phyloP scores from a whole-genome alignment of 768 basidiomycete species.

The Podaxis sp. region DNA sequence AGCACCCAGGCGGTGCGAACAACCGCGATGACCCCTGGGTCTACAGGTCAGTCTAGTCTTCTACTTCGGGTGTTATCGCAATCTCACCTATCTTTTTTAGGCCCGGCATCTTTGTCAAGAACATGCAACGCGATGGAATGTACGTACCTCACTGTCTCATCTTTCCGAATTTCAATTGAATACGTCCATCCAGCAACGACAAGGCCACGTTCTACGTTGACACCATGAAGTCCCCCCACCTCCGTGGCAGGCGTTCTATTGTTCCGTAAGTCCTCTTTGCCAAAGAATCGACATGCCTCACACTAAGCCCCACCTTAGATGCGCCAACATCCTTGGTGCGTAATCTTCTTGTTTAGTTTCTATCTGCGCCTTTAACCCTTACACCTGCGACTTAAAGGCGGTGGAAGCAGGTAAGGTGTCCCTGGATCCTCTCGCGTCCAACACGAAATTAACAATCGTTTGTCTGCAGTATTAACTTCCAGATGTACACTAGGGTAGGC shows the following conservation, averaged over 20 bases:
- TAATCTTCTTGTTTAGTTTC: neutral
- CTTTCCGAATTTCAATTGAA: neutral
- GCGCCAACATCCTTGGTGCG: slow-evolving; percentile 63
- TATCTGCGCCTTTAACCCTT: too few relatives aligned
- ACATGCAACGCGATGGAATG: slow-evolving; percentile 73
- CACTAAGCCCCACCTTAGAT: slow-evolving; percentile 34
- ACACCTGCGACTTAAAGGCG: slow-evolving; percentile 30
- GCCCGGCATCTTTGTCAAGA: slow-evolving; percentile 67
- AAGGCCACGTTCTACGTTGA: slow-evolving; percentile 75
- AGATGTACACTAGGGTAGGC: slow-evolving; percentile 68
- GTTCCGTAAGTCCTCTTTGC: slow-evolving; percentile 51
- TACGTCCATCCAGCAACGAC: slow-evolving; percentile 50
- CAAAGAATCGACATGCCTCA: neutral
- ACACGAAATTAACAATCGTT: neutral
- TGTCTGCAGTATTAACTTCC: slow-evolving; percentile 67
- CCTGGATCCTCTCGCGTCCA: neutral
- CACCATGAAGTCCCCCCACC: slow-evolving; percentile 51
- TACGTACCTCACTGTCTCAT: slow-evolving; percentile 28
- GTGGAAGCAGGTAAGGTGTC: slow-evolving; percentile 50
- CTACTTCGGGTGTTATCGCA: neutral
- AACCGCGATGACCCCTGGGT: slow-evolving; percentile 78
- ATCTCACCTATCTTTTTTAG: slow-evolving; percentile 25
- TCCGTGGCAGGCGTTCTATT: slow-evolving; percentile 65
- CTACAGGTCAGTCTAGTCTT: slow-evolving; percentile 42
- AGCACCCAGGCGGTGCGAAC: slow-evolving; percentile 58